A percentile compares a stretch with the other conserved stretches of the same genome.
Evolutionary conservation across 768 basidiomycete genomes (phyloP).

Genomic region (Hirschioporus abietinus): DNA sequence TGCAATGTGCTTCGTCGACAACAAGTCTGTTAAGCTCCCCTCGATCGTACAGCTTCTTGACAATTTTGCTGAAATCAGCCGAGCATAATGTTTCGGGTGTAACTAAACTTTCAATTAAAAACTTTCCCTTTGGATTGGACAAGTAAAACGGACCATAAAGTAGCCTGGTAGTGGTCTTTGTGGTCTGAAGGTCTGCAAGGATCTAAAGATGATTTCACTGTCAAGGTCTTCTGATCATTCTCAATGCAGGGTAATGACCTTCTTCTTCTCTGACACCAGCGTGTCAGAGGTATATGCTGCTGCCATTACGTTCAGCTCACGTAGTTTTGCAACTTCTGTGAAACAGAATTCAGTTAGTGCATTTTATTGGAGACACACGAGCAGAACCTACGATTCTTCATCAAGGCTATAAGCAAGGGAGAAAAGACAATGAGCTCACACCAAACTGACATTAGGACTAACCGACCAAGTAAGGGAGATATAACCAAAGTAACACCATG

Average conservation of each 20-base stretch:
- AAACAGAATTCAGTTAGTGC: not conserved
- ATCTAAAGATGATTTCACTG: conserved; percentile 38
- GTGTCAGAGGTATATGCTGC: conserved; percentile 68
- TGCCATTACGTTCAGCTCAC: conserved; percentile 47
- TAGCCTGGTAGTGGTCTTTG: conserved; percentile 51
- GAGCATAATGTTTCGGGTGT: conserved; percentile 73
- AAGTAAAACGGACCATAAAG: conserved; percentile 57
- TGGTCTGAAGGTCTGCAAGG: conserved; percentile 52
- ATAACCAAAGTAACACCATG: conserved; percentile 69
- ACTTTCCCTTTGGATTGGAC: not conserved
- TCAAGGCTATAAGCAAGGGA: conserved; percentile 46
- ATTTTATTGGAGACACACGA: not conserved
- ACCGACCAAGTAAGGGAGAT: conserved; percentile 69
- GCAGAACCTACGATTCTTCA: conserved; percentile 65
- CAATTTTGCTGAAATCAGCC: conserved; percentile 43
- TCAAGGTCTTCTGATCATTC: not conserved
- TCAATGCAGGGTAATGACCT: conserved; percentile 31
- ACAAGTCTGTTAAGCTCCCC: conserved; percentile 66
- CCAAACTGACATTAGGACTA: not conserved
- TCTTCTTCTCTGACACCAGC: conserved; percentile 40
- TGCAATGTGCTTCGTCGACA: conserved; percentile 85
- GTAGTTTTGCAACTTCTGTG: conserved; percentile 61
- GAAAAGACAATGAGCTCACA: not conserved
- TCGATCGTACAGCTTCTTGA: conserved; percentile 47
- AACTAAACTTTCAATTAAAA: conserved; percentile 31